These are phyloP conservation scores for Claviceps cyperi DNA, from an alignment of 2,329 filamentous ascomycete species.

Conservation along the genomic window DNA sequence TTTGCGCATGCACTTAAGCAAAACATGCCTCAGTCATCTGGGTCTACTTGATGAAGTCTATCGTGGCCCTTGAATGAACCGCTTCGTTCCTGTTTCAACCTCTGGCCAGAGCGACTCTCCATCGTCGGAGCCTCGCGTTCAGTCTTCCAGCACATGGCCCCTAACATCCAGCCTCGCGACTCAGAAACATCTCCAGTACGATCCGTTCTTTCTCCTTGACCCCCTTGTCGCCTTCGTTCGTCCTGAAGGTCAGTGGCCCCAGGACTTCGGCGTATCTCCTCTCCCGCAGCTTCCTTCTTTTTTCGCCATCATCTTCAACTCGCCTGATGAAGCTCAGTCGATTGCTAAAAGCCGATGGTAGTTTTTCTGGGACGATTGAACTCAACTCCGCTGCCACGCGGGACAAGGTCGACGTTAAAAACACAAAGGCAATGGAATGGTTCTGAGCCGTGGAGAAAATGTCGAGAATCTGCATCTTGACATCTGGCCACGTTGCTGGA, in stretches of 20 bases:
- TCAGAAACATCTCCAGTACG: slow-evolving; percentile 54
- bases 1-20: not conserved
- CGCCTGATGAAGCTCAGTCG: slow-evolving; percentile 31
- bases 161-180: slow-evolving; percentile 20
- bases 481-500: slow-evolving; percentile 20
- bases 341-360: slow-evolving; percentile 21
- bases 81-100: not conserved
- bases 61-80: not conserved
- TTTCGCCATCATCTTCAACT: slow-evolving; percentile 14
- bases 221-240: slow-evolving; percentile 38
- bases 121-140: not conserved
- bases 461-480: slow-evolving; percentile 50
- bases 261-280: slow-evolving; percentile 51
- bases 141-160: slow-evolving; percentile 5
- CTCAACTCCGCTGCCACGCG: slow-evolving; percentile 35
- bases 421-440: slow-evolving; percentile 81
- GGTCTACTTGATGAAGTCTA: not conserved
- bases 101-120: not conserved
- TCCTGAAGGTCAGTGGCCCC: slow-evolving; percentile 45
- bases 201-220: slow-evolving; percentile 49
- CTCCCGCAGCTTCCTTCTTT: slow-evolving; percentile 43
- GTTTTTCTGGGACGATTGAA: slow-evolving; percentile 20
- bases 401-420: slow-evolving; percentile 63
- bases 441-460: slow-evolving; percentile 55
- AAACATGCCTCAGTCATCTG: not conserved